Evolutionary conservation across 257 asterid species (phyloP).

Genomic region (Ophiorrhiza pumila): DNA sequence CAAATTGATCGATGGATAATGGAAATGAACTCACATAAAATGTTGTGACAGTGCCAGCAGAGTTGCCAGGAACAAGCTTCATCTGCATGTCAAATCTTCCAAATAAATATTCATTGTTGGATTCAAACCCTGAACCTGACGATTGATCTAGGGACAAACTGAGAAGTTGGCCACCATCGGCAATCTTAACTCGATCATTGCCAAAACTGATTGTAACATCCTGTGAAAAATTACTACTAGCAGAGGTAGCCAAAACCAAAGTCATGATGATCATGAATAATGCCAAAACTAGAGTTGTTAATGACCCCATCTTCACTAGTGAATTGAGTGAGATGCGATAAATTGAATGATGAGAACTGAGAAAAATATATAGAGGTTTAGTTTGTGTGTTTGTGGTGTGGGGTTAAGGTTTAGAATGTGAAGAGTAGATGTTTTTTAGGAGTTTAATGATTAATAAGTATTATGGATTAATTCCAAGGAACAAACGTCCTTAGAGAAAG

Average conservation of each 20-base stretch:
- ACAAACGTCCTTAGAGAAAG: too few species aligned
- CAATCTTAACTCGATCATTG: background rate
- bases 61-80: constrained; percentile 16
- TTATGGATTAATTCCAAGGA: too few species aligned
- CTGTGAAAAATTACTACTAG: background rate
- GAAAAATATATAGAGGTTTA: background rate
- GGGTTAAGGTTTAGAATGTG: background rate
- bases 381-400: background rate
- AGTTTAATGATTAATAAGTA: too few species aligned
- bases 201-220: background rate
- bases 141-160: constrained; percentile 6
- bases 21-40: constrained; percentile 1
- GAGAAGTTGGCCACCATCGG: constrained; percentile 1
- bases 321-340: too few species aligned
- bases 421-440: too few species aligned
- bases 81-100: constrained; percentile 16
- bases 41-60: constrained; percentile 12
- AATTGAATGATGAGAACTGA: background rate
- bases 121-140: constrained; percentile 13
- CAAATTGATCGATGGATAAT: too few species aligned
- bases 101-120: constrained; percentile 14
- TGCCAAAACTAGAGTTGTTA: background rate
- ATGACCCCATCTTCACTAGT: constrained; percentile 1
- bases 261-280: too few species aligned
- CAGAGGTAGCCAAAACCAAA: background rate